phyloP scores from a whole-genome alignment of 805 yeast genomes.

The Hermanozyma aechmeae region DNA sequence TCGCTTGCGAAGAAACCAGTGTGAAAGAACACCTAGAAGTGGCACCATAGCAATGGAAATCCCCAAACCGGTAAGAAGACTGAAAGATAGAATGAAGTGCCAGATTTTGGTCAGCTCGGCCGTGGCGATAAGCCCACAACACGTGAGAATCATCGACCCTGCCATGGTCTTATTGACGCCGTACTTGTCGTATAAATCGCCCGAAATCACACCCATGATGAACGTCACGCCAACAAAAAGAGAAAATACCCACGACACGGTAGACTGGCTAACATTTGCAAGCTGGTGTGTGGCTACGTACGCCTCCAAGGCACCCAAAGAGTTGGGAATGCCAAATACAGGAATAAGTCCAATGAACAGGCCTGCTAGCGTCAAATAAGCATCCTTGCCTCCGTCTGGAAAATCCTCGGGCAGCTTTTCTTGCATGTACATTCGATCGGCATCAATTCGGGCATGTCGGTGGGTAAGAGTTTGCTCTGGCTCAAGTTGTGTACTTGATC shows the following conservation, averaged over 20 bases:
- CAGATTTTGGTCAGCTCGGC: slow-evolving; percentile 34
- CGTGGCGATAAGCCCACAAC: slow-evolving; percentile 34
- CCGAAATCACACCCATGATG: slow-evolving; percentile 27
- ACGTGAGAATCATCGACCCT: slow-evolving; percentile 25
- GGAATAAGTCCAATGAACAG: slow-evolving; percentile 47
- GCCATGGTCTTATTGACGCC: slow-evolving; percentile 32
- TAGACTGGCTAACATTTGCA: slow-evolving; percentile 9
- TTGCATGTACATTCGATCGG: slow-evolving; percentile 9
- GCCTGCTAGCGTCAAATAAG: slow-evolving; percentile 50
- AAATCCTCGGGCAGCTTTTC: slow-evolving; percentile 11
- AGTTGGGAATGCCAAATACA: slow-evolving; percentile 47
- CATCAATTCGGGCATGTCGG: too few relatives aligned
- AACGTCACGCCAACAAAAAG: slow-evolving; percentile 11
- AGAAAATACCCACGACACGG: slow-evolving; percentile 14
- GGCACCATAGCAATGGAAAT: slow-evolving; percentile 34
- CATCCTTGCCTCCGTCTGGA: slow-evolving; percentile 55
- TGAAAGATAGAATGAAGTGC: slow-evolving; percentile 46
- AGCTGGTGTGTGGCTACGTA: slow-evolving; percentile 50
- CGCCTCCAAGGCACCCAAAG: slow-evolving; percentile 55
- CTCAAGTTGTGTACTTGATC: too few relatives aligned
- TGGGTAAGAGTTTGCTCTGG: too few relatives aligned
- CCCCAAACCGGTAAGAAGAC: slow-evolving; percentile 39
- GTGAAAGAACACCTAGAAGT: slow-evolving; percentile 33
- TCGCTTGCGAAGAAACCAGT: slow-evolving; percentile 34
- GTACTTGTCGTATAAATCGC: slow-evolving; percentile 36